Percentiles rank a stretch among this genome's conserved stretches.
Conservation (phyloP, 139 green algal species). For the Chlorella sp. region DNA sequence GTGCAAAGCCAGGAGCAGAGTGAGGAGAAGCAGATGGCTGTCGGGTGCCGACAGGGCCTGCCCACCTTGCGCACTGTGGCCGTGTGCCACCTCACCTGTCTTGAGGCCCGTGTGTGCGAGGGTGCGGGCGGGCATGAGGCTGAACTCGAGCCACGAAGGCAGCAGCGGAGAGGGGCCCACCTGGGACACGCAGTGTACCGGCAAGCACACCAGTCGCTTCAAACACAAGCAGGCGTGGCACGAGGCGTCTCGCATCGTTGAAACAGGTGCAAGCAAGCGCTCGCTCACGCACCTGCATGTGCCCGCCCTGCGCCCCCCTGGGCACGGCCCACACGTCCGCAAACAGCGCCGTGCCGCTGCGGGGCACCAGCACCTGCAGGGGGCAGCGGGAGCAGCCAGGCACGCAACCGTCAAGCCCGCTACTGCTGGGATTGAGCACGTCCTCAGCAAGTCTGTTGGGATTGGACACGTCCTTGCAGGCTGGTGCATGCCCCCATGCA, state of each 20-base stretch:
- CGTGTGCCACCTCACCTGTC: slow-evolving; percentile 8
- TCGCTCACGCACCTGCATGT: not conserved
- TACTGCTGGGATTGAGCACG: not conserved
- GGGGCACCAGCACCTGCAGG: slow-evolving; percentile 50
- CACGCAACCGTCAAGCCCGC: not conserved
- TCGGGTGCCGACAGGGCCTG: not conserved
- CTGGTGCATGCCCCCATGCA: not conserved
- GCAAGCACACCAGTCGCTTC: not conserved
- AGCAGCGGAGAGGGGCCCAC: slow-evolving; percentile 59
- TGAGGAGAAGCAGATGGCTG: not conserved
- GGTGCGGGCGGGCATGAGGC: slow-evolving; percentile 35
- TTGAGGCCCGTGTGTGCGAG: slow-evolving; percentile 5
- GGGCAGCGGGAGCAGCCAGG: not conserved
- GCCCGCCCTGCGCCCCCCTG: slow-evolving; percentile 23
- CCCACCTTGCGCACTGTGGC: not conserved
- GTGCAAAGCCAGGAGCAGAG: not conserved
- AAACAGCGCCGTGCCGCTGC: slow-evolving; percentile 65
- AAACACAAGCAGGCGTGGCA: not conserved
- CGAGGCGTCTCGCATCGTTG: not conserved
- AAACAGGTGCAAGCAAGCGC: not conserved
- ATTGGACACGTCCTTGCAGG: not conserved
- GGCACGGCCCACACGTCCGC: slow-evolving; percentile 73
- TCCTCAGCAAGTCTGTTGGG: not conserved
- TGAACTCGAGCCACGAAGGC: slow-evolving; percentile 69
- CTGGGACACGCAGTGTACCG: not conserved